Base-by-base conservation (phyloP, 306 rosid species). In the Albizia julibrissin region DNA sequence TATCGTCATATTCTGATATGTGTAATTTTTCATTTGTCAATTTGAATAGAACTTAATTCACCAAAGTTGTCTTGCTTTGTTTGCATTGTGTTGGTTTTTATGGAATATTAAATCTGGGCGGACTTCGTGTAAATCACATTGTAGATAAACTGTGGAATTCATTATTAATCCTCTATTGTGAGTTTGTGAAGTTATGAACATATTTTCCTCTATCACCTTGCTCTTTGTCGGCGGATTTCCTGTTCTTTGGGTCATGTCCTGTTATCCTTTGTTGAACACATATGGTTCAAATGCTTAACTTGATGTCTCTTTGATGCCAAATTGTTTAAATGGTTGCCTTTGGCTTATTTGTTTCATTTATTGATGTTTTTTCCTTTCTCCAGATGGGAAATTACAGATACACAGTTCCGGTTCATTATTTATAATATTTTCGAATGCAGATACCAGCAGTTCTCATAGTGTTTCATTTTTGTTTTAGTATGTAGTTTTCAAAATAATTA, bases 301-400 rank as follows among this genome's bases (percentile, higher is more conserved):
- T 78, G 62, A 49, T 74, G 66, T 59, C 24, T 0, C 4, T 59
- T 85, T 74, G 22, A 44, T 73, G 43, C 69, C 24, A 59, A 19
- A 24, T 40, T 16, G 16, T 11, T 5, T 10, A 1, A 9, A 78
- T 19, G 19, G 6, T 52, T 31, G 34, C 19, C 31, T 8, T 43
- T 54, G 58, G 33, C 40, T 6, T 66, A 13, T 4, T 33, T 26
- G 33, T 67, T 10, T 47, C 44, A 18, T 73, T 73, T 18, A 9
- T 27, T 19, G 34, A 44, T n/a, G 33, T 26, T 27, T 44, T 44
- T 34, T 46, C 7, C 61, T 27, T 14, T 24, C n/a, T 72, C 27
- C 54, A 52, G 61, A 19, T 19, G 47, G 67, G 67, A 52, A 64
- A 22, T 21, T 69, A 49, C 59, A 10, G 76, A 13, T 11, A 15